A percentile compares a stretch with the other conserved stretches of the same genome.
These are phyloP conservation scores for Diaporthe aspalathi DNA, from an alignment of 2,329 filamentous ascomycete species.

Conservation along the genomic window DNA sequence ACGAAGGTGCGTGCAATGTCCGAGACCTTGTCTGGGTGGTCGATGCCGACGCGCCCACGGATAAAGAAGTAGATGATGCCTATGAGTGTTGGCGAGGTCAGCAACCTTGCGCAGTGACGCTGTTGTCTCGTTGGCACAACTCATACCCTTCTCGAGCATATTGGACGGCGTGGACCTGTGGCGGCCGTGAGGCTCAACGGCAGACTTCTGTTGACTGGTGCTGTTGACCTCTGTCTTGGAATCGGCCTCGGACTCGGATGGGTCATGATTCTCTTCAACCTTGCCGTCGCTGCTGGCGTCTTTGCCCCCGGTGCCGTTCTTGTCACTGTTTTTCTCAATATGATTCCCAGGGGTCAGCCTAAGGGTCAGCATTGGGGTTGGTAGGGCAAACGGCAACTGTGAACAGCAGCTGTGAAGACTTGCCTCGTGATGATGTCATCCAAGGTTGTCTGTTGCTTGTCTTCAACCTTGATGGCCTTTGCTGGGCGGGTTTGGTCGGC, in stretches of 20 bases:
- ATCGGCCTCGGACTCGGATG: neutral
- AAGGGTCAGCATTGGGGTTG: neutral
- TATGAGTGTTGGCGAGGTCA: neutral
- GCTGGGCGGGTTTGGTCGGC: neutral
- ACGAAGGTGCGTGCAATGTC: constrained; percentile 86
- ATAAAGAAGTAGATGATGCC: constrained; percentile 94
- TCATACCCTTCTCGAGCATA: constrained; percentile 76
- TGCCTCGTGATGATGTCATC: constrained; percentile 28
- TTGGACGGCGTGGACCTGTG: constrained; percentile 54
- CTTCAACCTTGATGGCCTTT: constrained; percentile 35
- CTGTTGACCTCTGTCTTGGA: neutral
- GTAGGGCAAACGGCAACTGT: neutral
- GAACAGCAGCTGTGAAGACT: neutral
- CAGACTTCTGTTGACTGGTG: constrained; percentile 36
- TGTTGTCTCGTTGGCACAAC: neutral
- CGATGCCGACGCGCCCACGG: constrained; percentile 78
- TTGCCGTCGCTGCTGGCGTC: constrained; percentile 43
- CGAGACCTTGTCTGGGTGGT: constrained; percentile 74
- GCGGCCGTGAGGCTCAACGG: constrained; percentile 49
- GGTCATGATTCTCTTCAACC: constrained; percentile 43
- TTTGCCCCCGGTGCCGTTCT: constrained; percentile 39
- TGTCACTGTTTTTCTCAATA: neutral
- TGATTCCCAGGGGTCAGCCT: neutral
- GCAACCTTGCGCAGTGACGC: neutral
- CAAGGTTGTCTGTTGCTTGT: constrained; percentile 36